Evolutionary conservation across 257 asterid genomes (phyloP).

Genomic region (Petrea volubilis): DNA sequence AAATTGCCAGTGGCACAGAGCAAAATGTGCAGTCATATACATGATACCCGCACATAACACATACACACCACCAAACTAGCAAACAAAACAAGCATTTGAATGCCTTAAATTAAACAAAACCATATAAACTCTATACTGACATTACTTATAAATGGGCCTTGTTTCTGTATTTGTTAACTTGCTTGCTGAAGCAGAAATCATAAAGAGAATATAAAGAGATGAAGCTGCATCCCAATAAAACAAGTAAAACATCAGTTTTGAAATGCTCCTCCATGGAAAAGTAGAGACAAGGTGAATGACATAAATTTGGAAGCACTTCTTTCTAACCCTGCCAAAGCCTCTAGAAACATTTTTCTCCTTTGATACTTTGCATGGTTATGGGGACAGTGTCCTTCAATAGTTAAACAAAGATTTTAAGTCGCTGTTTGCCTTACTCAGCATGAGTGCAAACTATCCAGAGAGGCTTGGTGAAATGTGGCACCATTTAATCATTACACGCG

Average conservation of each 20-base stretch:
- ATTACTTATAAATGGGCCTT: background rate
- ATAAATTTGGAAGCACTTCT: background rate
- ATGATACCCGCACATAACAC: background rate
- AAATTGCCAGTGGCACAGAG: background rate
- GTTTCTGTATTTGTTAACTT: constrained; percentile 5
- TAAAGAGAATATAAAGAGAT: background rate
- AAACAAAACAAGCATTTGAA: background rate
- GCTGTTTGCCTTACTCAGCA: background rate
- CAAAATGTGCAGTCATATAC: background rate
- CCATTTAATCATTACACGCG: background rate
- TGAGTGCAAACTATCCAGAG: background rate
- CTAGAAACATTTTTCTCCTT: background rate
- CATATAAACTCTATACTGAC: background rate
- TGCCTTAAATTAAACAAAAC: background rate
- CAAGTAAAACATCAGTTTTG: background rate
- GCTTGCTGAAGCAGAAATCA: background rate
- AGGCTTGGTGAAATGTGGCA: background rate
- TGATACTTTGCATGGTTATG: background rate
- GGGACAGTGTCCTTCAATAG: background rate
- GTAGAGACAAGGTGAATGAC: background rate
- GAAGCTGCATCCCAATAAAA: background rate
- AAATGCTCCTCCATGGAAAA: background rate
- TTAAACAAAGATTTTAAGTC: constrained; percentile 4
- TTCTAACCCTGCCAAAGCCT: background rate
- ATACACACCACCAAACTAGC: constrained; percentile 6